Evolutionary conservation across 495 filamentous ascomycete genomes (phyloP).

Genomic region (Penicillium riverlandense): DNA sequence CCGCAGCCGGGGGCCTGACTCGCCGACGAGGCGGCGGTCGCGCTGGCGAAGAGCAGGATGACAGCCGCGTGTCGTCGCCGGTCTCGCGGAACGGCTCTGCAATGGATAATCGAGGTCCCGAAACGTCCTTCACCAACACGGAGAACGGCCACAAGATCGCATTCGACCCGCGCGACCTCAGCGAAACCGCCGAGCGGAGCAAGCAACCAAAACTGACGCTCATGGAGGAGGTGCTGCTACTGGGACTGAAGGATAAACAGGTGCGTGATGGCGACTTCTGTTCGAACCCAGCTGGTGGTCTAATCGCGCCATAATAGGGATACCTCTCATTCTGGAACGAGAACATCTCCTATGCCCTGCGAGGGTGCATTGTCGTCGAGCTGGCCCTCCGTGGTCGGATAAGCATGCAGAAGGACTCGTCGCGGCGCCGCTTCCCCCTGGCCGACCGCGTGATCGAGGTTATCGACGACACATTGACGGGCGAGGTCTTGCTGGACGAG

Average conservation of each 20-base stretch:
- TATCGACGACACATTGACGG: conserved; percentile 92
- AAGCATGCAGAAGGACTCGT: conserved; percentile 97
- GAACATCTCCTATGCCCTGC: conserved; percentile 95
- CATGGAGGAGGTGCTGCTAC: conserved; percentile 94
- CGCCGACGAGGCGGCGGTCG: conserved; percentile 67
- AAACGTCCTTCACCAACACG: conserved; percentile 84
- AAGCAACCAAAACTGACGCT: conserved; percentile 97
- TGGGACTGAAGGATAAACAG: conserved; percentile 98
- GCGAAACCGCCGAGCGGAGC: conserved; percentile 90
- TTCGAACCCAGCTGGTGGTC: neutral
- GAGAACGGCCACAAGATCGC: conserved; percentile 99
- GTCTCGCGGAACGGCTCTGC: conserved; percentile 50
- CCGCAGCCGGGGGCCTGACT: conserved; percentile 65
- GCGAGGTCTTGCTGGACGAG: conserved; percentile 96
- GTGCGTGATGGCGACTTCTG: conserved; percentile 33
- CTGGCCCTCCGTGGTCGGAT: conserved; percentile 92
- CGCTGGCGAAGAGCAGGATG: conserved; percentile 51
- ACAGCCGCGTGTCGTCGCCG: conserved; percentile 65
- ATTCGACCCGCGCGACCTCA: conserved; percentile 94
- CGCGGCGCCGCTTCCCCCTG: conserved; percentile 83
- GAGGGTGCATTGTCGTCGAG: conserved; percentile 97
- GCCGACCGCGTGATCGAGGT: conserved; percentile 93
- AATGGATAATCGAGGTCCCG: conserved; percentile 61
- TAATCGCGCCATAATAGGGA: conserved; percentile 45
- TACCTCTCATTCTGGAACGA: conserved; percentile 99